Conservation (phyloP, 2,329 filamentous ascomycete genomes). For the Alternaria metachromatica region DNA sequence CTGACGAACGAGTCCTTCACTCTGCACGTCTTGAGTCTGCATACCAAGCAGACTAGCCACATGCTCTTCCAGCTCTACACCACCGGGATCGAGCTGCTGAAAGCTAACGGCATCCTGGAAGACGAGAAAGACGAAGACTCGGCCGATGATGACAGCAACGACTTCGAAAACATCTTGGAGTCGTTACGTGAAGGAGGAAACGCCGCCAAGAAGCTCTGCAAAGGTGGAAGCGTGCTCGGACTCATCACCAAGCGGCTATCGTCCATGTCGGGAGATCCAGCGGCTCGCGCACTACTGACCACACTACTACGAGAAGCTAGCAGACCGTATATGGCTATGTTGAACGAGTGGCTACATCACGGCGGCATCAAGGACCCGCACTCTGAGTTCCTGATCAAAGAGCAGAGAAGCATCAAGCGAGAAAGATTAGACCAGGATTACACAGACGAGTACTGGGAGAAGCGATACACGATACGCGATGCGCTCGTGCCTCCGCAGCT, state of each 20-base stretch:
- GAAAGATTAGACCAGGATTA: conserved; percentile 95
- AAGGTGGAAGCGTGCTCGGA: conserved; percentile 93
- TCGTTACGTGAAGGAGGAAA: conserved; percentile 87
- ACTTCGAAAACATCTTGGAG: conserved; percentile 92
- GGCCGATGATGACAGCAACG: conserved; percentile 75
- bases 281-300: conserved; percentile 81
- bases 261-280: conserved; percentile 91
- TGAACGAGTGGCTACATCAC: conserved; percentile 98
- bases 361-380: conserved; percentile 95
- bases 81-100: conserved; percentile 77
- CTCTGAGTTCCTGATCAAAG: conserved; percentile 91
- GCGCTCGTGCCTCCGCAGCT: conserved; percentile 91
- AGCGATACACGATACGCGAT: conserved; percentile 92
- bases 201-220: conserved; percentile 88
- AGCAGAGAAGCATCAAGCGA: conserved; percentile 91
- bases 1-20: conserved; percentile 89
- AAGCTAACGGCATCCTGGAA: conserved; percentile 85
- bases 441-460: conserved; percentile 99
- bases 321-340: conserved; percentile 94
- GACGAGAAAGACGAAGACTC: conserved; percentile 71
- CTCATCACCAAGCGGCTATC: conserved; percentile 84
- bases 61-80: conserved; percentile 91
- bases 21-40: conserved; percentile 88
- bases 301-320: conserved; percentile 86
- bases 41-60: conserved; percentile 87